Evolutionary conservation across 495 filamentous ascomycete genomes (phyloP), one percentile per base, ranked within the genome.

Genomic region (Lasiosphaeriaceae sp.): DNA sequence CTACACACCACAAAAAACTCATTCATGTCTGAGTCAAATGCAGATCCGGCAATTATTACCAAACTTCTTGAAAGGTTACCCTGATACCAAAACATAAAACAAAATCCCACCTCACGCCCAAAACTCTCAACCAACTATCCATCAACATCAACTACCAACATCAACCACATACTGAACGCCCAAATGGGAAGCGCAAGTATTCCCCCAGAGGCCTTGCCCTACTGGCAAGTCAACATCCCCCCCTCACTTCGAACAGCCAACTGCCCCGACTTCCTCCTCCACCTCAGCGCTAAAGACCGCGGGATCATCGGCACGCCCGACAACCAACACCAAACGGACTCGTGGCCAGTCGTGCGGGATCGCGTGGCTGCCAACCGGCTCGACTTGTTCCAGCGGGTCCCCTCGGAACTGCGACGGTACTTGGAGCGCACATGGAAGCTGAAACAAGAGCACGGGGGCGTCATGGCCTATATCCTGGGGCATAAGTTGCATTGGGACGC

Each of bases 191-290:
- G 26, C 26, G 9, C 26, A 3, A 31, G 4, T 31, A 31, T 9
- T 9, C 26, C 26, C 3, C 9, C 26, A 3, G 26, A 31, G 4
- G 4, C 9, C 26, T 65, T 86, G 17, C 87, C 88, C 1, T 96
- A 86, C 75, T 96, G 89, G 90, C 83, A 89, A 43, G 77, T 90
- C 60, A 95, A 96, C 68, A 71, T 94, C 16, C 86, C 88, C 3
- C 73, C 68, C 17, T 61, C 73, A 21, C 68, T 84, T 60, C 80
- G 88, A 71, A 81, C 84, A 5, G 61, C 67, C 14, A 74, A 81
- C 26, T 95, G 90, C 63, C 91, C 91, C 0, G 76, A 77, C 24
- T 93, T 83, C 68, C 80, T 96, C 41, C 65, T 62, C 20, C 73
- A 80, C 59, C 66, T 84, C 45, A 74, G 71, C 22, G 66, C 70